Evolutionary conservation across 192 early-diverging fungal genomes (phyloP).

Genomic region (Phlyctochytrium planicorne): DNA sequence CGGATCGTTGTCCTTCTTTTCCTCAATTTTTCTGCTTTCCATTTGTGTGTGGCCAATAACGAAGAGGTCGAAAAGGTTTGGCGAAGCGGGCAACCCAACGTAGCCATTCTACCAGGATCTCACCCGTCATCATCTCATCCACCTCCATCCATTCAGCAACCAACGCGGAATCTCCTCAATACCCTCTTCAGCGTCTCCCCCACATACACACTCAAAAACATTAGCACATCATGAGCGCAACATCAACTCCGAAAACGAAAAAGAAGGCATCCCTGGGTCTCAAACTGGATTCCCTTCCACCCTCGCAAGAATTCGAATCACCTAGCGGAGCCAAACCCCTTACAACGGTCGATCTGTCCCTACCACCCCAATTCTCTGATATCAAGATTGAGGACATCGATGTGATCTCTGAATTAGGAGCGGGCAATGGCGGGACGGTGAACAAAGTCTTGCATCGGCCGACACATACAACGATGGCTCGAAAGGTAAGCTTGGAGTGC

Average conservation of each 20-base stretch:
- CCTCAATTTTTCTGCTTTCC: too few relatives aligned
- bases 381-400: slow-evolving; percentile 64
- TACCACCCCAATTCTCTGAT: background rate
- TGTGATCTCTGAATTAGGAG: slow-evolving; percentile 76
- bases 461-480: slow-evolving; percentile 80
- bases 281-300: background rate
- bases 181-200: too few relatives aligned
- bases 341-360: background rate
- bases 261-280: slow-evolving; percentile 1
- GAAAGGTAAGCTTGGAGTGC: slow-evolving; percentile 66
- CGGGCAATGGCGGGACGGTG: slow-evolving; percentile 93
- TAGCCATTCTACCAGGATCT: too few relatives aligned
- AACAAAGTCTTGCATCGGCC: slow-evolving; percentile 79
- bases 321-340: background rate
- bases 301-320: background rate
- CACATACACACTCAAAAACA: background rate
- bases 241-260: background rate
- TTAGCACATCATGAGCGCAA: background rate
- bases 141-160: too few relatives aligned
- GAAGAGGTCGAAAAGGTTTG: too few relatives aligned
- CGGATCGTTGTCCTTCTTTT: too few relatives aligned
- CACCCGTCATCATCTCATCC: too few relatives aligned
- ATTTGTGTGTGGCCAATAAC: too few relatives aligned
- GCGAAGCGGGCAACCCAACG: too few relatives aligned
- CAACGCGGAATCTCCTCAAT: background rate